Base-by-base conservation (phyloP, 768 basidiomycete species). In the Mycena galericulata region DNA sequence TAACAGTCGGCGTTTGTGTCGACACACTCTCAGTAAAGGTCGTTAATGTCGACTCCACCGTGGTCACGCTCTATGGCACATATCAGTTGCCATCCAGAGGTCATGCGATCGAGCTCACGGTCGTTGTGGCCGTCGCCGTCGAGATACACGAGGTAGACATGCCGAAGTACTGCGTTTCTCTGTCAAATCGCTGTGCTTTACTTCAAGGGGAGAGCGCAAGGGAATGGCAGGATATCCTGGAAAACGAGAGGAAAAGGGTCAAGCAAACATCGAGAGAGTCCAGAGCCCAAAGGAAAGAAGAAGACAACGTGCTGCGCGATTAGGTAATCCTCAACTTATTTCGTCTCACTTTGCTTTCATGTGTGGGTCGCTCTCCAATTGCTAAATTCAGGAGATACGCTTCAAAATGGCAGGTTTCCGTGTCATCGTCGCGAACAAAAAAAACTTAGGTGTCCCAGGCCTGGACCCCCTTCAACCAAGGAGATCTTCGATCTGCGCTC, bases 51-150 rank as follows among this genome's bases (percentile, higher is more conserved):
- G 70, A 74, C 27, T 79, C 79, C 4, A 80, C 77, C 11, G 80
- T 81, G 71, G 84, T 34, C 7, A 79, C 74, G 49, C 75, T 68
- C 70, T 71, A 26, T 9, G 22, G 17, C 12, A 9, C 10, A n/a
- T 17, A 6, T 71, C 26, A 64, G 55, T 24, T 8, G 3, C 41
- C 22, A 1, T 26, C 40, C 5, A 29, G 22, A 5, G 43, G 34
- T n/a, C n/a, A 20, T 11, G 36, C 12, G 50, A 36, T n/a, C 24
- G 14, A 24, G 30, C 62, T 43, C 61, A 68, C 78, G 65, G 82
- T 86, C 49, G 76, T 75, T 8, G 86, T 87, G 70, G 77, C 76
- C 9, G 85, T 86, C 51, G 86, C 81, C 56, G 79, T 76, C 24
- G 84, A 75, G 40, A 75, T 75, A 71, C 87, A 88, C 60, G 85